These are phyloP conservation scores for Penicillium sp. DNA, from an alignment of 2,329 filamentous ascomycete genomes.

Conservation along the genomic window DNA sequence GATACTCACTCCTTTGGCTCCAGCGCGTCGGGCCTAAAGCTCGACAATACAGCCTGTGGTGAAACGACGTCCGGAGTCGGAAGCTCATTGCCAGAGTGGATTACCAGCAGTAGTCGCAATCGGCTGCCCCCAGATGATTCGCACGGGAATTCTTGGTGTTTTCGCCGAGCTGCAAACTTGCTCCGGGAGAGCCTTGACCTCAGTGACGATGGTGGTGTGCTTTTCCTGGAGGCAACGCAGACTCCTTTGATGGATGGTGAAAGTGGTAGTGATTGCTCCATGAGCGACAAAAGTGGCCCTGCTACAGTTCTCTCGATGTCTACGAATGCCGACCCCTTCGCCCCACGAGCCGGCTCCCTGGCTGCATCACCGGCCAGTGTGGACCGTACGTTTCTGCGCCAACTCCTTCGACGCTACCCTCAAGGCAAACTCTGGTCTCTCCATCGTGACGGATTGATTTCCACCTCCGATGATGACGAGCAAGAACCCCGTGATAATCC, in stretches of 20 bases:
- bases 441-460: constrained; percentile 41
- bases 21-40: constrained; percentile 23
- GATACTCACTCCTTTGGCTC: constrained; percentile 27
- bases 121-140: constrained; percentile 30
- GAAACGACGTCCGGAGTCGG: constrained; percentile 25
- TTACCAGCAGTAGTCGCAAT: constrained; percentile 27
- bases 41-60: constrained; percentile 27
- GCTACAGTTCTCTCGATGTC: constrained; percentile 35
- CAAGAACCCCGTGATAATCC: constrained; percentile 16
- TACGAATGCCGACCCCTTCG: constrained; percentile 36
- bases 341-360: constrained; percentile 28
- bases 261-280: constrained; percentile 28
- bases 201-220: constrained; percentile 45
- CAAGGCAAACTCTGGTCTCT: constrained; percentile 49
- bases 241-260: constrained; percentile 26
- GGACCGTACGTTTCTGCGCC: constrained; percentile 31
- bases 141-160: constrained; percentile 41
- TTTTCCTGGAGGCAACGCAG: constrained; percentile 34
- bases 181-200: constrained; percentile 48
- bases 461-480: constrained; percentile 47
- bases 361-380: constrained; percentile 28
- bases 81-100: constrained; percentile 33
- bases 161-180: constrained; percentile 47
- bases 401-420: constrained; percentile 44
- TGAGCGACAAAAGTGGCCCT: constrained; percentile 24